Percentiles rank a stretch among this genome's conserved stretches.
Conservation (phyloP, 352 stramenopile species). For the Albugo candida region DNA sequence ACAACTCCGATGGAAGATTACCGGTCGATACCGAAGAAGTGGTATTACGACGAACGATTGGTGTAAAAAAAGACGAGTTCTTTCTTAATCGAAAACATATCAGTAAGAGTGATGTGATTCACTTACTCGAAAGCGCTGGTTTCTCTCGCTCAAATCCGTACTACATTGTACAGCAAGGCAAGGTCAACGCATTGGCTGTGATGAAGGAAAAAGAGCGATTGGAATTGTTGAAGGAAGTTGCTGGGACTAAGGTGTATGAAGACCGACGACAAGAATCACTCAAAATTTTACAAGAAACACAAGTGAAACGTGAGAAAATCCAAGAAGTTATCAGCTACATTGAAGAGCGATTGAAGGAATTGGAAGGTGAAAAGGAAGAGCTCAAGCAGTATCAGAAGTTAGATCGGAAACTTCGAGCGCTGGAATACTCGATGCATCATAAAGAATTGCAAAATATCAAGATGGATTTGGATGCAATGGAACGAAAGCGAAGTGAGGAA, state of each 20-base stretch:
- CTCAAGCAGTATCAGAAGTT: constrained; percentile 88
- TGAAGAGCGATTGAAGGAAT: constrained; percentile 82
- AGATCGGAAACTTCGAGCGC: constrained; percentile 86
- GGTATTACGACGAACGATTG: constrained; percentile 93
- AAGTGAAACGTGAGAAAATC: constrained; percentile 90
- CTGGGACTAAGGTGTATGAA: constrained; percentile 98
- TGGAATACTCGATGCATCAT: constrained; percentile 94
- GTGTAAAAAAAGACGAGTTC: constrained; percentile 99
- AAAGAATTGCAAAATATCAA: constrained; percentile 60
- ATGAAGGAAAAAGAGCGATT: constrained; percentile 97
- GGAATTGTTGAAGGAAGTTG: constrained; percentile 96
- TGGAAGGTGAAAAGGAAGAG: constrained; percentile 98
- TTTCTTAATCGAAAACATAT: constrained; percentile 98
- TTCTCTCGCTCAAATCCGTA: constrained; percentile 99
- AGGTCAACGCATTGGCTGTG: constrained; percentile 94
- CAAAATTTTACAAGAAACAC: constrained; percentile 94
- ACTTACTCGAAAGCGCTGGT: constrained; percentile 94
- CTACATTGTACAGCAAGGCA: constrained; percentile 99
- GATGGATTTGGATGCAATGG: constrained; percentile 39
- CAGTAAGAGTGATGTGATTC: constrained; percentile 95
- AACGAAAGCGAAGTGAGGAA: constrained; percentile 42
- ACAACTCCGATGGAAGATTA: constrained; percentile 95
- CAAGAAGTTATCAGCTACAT: constrained; percentile 91
- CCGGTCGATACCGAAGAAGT: constrained; percentile 86
- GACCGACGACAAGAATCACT: constrained; percentile 92